Conservation (phyloP, 768 basidiomycete genomes). For the Termitomyces sp. region DNA sequence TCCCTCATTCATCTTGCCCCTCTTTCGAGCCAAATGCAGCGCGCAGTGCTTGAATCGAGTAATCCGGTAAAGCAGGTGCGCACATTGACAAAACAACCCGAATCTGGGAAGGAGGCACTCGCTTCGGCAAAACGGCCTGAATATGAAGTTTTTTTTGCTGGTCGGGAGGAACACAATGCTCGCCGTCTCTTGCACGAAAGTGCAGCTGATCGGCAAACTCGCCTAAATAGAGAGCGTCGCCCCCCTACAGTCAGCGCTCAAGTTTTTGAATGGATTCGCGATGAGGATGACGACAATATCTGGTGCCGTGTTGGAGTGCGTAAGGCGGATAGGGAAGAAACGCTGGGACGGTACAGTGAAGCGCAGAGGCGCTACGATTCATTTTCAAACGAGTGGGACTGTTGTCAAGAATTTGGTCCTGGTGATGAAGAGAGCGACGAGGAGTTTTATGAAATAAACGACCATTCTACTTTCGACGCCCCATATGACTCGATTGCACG, state of each 20-base stretch:
- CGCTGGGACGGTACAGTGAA: not conserved
- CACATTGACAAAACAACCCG: not conserved
- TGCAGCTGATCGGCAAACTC: not conserved
- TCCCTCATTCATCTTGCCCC: not conserved
- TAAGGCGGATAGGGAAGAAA: not conserved
- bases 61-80: too few relatives aligned
- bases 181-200: not conserved
- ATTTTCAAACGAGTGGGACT: too few relatives aligned
- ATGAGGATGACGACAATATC: not conserved
- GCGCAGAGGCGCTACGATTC: too few relatives aligned
- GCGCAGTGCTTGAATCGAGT: not conserved
- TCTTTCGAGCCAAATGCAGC: not conserved
- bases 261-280: conserved; percentile 5
- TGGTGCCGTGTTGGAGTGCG: not conserved
- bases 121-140: not conserved
- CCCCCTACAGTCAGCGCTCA: conserved; percentile 2
- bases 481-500: not conserved
- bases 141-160: not conserved
- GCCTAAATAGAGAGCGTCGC: not conserved
- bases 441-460: not conserved
- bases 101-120: not conserved
- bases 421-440: not conserved
- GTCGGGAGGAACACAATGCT: not conserved
- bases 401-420: too few relatives aligned
- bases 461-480: not conserved